These are phyloP conservation scores for Murraya paniculata DNA, from an alignment of 345 rosid species.

Conservation along the genomic window DNA sequence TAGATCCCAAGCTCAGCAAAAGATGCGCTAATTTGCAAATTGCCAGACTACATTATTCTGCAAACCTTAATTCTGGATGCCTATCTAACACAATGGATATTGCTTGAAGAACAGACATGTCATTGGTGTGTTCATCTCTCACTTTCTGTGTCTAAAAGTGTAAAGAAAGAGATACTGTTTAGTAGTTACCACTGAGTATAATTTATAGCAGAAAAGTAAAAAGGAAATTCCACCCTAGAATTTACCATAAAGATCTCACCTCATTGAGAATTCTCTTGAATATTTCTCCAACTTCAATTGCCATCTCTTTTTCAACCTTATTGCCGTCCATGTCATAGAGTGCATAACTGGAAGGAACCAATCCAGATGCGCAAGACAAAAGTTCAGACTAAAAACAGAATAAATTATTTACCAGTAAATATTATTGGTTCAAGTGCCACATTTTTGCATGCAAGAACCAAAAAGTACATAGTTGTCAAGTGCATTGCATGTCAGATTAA, in stretches of 20 bases:
- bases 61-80: constrained; percentile 76
- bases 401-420: background rate
- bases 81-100: constrained; percentile 64
- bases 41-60: background rate
- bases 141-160: constrained; percentile 65
- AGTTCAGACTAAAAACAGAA: constrained; percentile 7
- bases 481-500: background rate
- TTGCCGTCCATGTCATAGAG: constrained; percentile 65
- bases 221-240: background rate
- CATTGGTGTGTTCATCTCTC: constrained; percentile 62
- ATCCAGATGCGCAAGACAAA: constrained; percentile 17
- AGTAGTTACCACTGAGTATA: background rate
- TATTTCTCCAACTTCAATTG: constrained; percentile 66
- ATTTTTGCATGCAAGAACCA: background rate
- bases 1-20: background rate
- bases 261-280: constrained; percentile 78
- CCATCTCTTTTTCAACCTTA: constrained; percentile 62
- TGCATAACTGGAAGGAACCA: constrained; percentile 46
- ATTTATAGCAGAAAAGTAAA: background rate
- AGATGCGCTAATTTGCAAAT: background rate
- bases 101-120: constrained; percentile 88
- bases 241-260: constrained; percentile 35
- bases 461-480: background rate
- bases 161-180: constrained; percentile 15
- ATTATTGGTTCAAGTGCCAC: background rate